Base-by-base conservation (phyloP, 2,329 filamentous ascomycete genomes). In the Chaetomiaceae sp. region DNA sequence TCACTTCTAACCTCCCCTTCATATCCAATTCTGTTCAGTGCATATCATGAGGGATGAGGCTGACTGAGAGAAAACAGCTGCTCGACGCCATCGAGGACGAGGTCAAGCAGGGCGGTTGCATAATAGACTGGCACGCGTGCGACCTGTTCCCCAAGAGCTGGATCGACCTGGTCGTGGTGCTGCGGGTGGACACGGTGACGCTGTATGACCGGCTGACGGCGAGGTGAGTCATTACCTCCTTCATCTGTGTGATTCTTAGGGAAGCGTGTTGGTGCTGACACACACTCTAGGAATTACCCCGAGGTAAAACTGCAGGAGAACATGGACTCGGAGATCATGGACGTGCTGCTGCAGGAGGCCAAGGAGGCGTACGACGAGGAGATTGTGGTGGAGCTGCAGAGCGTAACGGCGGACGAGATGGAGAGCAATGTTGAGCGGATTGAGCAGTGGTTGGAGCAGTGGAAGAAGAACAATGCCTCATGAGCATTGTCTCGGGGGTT, bases 121-220 rank as follows among this genome's bases (percentile, higher is more conserved):
- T 99, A 63, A 88, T 99, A 66, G 94, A 99, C 74, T 99, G 94
- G 92, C 94, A 99, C 72, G 92, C 91, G 2, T 97, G 92, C 74
- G 94, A 97, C 65, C 74, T 97, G 20, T 97, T 97, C 66, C 94
- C 94, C 2, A 85, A 88, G 68, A 87, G 87, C 66, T 95, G 91
- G 89, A 87, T 99, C 66, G 94, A 99, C 69, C 80, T 99, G 2
- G 91, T 99, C 1, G 88, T 97, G 5, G 94, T 99, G 51, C 71
- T 99, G 59, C 80, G 94, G 42, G 89, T 88, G 52, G 84, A 94
- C 63, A 91, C 89, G 17, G 83, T 81, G 19, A 75, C 87, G 14
- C 79, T 96, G 3, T 97, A 94, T 67, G 94, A 99, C 69, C 82
- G 94, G 49, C 73, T 99, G 50, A 82, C 80, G 50, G 81, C 81